Percentiles rank a stretch among this genome's conserved stretches.
phyloP scores from a whole-genome alignment of 768 basidiomycete species.

The Tulasnella sp. region DNA sequence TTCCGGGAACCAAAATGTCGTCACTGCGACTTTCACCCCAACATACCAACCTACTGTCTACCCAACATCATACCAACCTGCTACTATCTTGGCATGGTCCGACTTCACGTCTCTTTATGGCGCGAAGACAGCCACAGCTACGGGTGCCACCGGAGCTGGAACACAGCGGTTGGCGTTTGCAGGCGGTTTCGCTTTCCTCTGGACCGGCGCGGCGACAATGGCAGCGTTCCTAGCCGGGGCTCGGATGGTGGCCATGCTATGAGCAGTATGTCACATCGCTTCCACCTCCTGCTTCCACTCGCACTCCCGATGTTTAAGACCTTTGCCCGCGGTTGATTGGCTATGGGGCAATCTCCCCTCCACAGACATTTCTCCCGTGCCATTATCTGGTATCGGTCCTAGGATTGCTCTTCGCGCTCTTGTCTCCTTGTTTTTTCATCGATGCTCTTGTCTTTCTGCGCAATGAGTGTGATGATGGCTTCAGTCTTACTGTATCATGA shows the following conservation, averaged over 20 bases:
- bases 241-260: constrained; percentile 4
- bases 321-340: too few species aligned
- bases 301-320: too few species aligned
- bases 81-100: background rate
- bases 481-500: too few species aligned
- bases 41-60: constrained; percentile 5
- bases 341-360: too few species aligned
- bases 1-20: background rate
- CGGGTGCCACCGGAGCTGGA: background rate
- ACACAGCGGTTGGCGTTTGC: background rate
- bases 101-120: constrained; percentile 1
- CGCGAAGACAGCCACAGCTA: background rate
- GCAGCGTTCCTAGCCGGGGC: background rate
- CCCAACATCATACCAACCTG: background rate
- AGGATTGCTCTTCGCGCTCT: too few species aligned
- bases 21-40: constrained; percentile 9
- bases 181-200: background rate
- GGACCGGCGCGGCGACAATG: background rate
- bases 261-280: background rate
- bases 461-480: too few species aligned
- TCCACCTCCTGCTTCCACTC: too few species aligned
- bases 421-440: too few species aligned
- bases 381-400: too few species aligned
- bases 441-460: too few species aligned
- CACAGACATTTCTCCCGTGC: too few species aligned